Evolutionary conservation across 805 yeast species (phyloP).

Genomic region (Saturnispora saitoi): DNA sequence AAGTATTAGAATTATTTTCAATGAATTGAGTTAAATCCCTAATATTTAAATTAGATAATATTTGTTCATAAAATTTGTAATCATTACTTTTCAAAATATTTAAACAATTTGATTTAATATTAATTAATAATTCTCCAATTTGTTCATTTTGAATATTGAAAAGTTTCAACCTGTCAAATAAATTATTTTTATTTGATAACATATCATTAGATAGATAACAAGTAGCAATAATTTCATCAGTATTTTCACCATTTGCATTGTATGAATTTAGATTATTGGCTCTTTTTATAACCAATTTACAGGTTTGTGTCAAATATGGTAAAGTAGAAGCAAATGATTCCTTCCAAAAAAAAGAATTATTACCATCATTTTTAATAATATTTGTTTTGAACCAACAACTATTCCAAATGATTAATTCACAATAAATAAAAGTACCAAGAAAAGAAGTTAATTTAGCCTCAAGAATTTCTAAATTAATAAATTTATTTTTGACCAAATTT

Average conservation of each 20-base stretch:
- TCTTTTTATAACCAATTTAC: conserved; percentile 38
- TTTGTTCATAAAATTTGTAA: conserved; percentile 54
- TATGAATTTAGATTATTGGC: conserved; percentile 14
- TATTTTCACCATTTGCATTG: too few species aligned
- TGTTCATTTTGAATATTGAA: conserved; percentile 27
- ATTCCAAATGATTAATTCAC: conserved; percentile 67
- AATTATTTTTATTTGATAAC: conserved; percentile 34
- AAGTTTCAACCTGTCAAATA: conserved; percentile 28
- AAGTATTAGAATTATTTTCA: conserved; percentile 24
- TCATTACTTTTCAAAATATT: conserved; percentile 52
- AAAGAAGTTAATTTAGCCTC: conserved; percentile 46
- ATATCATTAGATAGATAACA: conserved; percentile 30
- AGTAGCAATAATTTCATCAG: conserved; percentile 43
- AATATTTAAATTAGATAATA: conserved; percentile 47
- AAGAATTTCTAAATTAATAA: conserved; percentile 46
- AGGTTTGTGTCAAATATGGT: conserved; percentile 43
- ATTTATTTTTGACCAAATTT: conserved; percentile 45
- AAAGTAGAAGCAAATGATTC: conserved; percentile 61
- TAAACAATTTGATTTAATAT: conserved; percentile 41
- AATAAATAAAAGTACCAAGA: conserved; percentile 35
- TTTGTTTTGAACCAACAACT: conserved; percentile 75
- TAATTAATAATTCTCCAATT: conserved; percentile 51
- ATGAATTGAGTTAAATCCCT: conserved; percentile 44
- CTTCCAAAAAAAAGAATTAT: conserved; percentile 67
- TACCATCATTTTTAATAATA: conserved; percentile 35